Evolutionary conservation across 1,284 basidiomycete species (phyloP), one percentile per base, ranked within the genome.

Genomic region (Afroboletus lepidellus): DNA sequence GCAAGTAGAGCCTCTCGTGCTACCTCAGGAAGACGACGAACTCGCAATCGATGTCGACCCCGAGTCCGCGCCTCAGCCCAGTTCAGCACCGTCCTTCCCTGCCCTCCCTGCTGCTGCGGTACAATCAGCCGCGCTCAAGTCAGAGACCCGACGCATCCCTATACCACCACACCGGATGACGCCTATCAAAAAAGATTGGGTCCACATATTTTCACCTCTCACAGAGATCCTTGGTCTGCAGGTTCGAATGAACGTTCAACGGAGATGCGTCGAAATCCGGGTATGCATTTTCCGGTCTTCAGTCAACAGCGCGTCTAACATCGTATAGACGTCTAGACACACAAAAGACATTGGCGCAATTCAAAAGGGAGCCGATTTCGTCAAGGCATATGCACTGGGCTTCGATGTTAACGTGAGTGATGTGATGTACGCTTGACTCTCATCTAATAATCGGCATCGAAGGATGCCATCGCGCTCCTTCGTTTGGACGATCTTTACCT

Each of bases 141-240:
- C 88, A 18, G 93, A 96, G 71, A 86, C 80, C 43, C 77, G 93
- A 64, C 77, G 90, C 48, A 84, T 99, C 61, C 79, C 92, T 21
- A 92, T 99, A 68, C 97, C 96, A 5, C 94, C 94, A 8, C 97
- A 99, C 72, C 85, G 96, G 46, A 94, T 98, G 91, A 94, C 94
- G 15, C 97, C 97, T 6, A 73, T 99, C 53, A 97, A 98, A 74
- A 92, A 92, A 66, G 95, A 98, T 60, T 99, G 96, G 96, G 80
- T 98, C 57, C 94, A 94, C 70, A 87, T 99, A 53, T 99, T 98
- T 71, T 92, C 94, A 0, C 96, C 96, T 0, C 76, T 99, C 60
- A 96, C 97, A 12, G 96, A 99, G 75, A 89, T 97, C 66, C 78
- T 96, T 62, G 91, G 90, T 0, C 72, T 99, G 53, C 95, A 98